Evolutionary conservation across 2,329 filamentous ascomycete species (phyloP), one percentile per base, ranked within the genome.

Genomic region (Botrytis elliptica): DNA sequence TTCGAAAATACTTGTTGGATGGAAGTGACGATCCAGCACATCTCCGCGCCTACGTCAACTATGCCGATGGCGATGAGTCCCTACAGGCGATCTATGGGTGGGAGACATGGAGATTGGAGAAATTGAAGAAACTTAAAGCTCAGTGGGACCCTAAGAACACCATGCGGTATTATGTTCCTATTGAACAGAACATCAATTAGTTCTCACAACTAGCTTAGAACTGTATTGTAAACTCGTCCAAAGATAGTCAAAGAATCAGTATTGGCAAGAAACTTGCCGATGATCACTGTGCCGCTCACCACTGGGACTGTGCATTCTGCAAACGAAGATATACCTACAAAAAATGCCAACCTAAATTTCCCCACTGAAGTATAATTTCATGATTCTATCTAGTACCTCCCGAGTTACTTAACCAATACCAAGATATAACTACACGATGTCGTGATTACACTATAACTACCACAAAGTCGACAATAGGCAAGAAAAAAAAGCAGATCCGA

Each of bases 91-190:
- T 83, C 80, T 88, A 89, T 76, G 86, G 86, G 20, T 81, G 81
- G 68, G 87, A 87, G 73, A 70, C 77, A 60, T 87, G 86, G 85
- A 82, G 87, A 29, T 80, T 85, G 75, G 78, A 84, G 70, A 84
- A 82, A 72, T 79, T 88, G 76, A 80, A 78, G 74, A 76, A 75
- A 18, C 74, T 88, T 77, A 88, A 88, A 83, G 74, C 78, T 44
- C 83, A 83, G 76, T 87, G 86, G 74, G 86, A 88, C 73, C 86
- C 84, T 1, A 71, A 82, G 4, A 79, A 81, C 52, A 81, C 77
- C 69, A 87, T 86, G 71, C 83, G 81, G 78, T 85, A 84, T 75
- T 86, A 83, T 75, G 81, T 69, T 59, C 36, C 38, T 40, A 33
- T 68, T 52, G 49, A 40, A 52, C 42, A 55, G 66, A 42, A 33